phyloP scores from a whole-genome alignment of 768 basidiomycete genomes.

The Podaxis mareebaensis region DNA sequence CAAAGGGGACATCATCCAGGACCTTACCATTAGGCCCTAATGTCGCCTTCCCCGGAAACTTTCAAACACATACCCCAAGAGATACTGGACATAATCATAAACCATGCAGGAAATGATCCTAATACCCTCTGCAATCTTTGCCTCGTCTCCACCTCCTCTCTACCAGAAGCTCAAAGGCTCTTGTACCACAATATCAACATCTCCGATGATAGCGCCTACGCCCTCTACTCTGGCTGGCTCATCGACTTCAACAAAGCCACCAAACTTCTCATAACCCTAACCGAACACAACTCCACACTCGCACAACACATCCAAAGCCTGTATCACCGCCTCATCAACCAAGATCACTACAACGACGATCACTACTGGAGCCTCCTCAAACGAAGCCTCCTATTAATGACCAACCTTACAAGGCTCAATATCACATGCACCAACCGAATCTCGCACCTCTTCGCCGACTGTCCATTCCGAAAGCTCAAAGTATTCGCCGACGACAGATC shows the following conservation, averaged over 20 bases:
- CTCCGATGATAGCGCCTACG: neutral
- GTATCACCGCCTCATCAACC: neutral
- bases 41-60: neutral
- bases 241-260: neutral
- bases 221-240: constrained; percentile 3
- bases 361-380: neutral
- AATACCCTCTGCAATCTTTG: constrained; percentile 4
- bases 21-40: neutral
- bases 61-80: neutral
- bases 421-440: constrained; percentile 1
- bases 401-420: neutral
- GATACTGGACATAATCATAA: neutral
- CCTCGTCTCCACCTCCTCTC: constrained; percentile 2
- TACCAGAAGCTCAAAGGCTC: neutral
- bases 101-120: neutral
- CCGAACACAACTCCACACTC: neutral
- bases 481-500: neutral
- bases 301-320: neutral
- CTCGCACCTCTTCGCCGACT: neutral
- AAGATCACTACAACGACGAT: neutral
- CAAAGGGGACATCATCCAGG: too few relatives aligned
- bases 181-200: constrained; percentile 3
- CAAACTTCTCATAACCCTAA: neutral
- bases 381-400: neutral
- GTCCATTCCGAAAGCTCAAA: neutral